Base-by-base conservation (phyloP, 2,329 filamentous ascomycete genomes). In the Nakataea oryzae region DNA sequence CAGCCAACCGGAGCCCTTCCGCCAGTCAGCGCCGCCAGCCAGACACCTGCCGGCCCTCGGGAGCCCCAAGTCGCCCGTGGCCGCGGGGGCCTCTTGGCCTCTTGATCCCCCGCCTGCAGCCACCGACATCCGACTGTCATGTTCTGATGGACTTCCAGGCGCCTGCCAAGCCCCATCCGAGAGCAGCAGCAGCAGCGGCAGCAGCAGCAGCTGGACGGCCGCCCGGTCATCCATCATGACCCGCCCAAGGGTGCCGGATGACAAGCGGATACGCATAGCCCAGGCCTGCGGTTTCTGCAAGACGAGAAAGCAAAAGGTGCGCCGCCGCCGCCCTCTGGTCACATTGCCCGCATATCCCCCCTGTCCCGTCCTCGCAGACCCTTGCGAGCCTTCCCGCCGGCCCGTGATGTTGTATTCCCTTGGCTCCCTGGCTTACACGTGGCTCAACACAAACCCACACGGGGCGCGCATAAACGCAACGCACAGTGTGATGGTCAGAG, bases 201-300 rank as follows among this genome's bases (percentile, higher is more conserved):
- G 21, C 41, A 50, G 41, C 41, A 50, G 41, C 21, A 50, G 41
- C 41, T 24, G 41, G 17, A 50, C 41, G 41, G 41, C 41, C 41
- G 21, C 41, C 21, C 21, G 54, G 54, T 24, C 47, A 26, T 9
- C 14, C 34, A 63, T 34, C 66, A 72, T 83, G 83, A 80, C 80
- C 66, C 78, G 82, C 67, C 78, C 78, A 60, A 83, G 78, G 70
- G 81, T 86, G 64, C 76, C 80, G 34, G 78, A 79, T 66, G 82
- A 86, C 65, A 83, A 86, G 71, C 79, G 85, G 66, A 81, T 85
- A 73, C 81, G 86, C 67, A 87, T 81, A 60, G 82, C 82, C 29
- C 81, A 84, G 67, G 86, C 86, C 54, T 88, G 86, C 71, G 82
- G 86, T 65, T 82, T 77, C 65, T 88, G 86, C 75, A 87, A 86